Evolutionary conservation across 2,329 filamentous ascomycete species (phyloP).

Genomic region (Fusarium ramigenum): DNA sequence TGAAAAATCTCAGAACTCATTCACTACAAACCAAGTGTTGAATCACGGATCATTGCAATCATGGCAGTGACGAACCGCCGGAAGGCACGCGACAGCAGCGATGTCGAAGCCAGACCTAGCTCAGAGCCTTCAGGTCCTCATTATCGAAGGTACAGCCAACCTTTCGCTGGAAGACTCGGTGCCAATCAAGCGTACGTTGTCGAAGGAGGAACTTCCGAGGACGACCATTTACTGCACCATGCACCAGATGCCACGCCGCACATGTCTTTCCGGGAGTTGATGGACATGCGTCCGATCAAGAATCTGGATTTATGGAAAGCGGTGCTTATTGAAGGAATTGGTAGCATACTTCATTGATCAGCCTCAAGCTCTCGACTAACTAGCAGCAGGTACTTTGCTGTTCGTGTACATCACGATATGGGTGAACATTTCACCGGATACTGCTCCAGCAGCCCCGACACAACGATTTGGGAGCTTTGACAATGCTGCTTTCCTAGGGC

Average conservation of each 20-base stretch:
- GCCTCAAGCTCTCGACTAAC: background rate
- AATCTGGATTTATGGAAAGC: constrained; percentile 52
- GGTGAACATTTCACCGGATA: constrained; percentile 18
- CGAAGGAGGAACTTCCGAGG: background rate
- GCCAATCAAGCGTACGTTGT: constrained; percentile 30
- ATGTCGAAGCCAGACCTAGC: constrained; percentile 3
- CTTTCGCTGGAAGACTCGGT: constrained; percentile 34
- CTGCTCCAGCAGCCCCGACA: constrained; percentile 18
- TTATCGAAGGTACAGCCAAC: constrained; percentile 23
- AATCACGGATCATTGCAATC: background rate
- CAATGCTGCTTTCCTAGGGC: constrained; percentile 43
- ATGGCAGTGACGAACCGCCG: background rate
- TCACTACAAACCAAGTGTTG: fast-evolving
- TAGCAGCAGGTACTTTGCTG: constrained; percentile 25
- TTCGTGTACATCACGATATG: constrained; percentile 38
- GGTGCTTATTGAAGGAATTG: constrained; percentile 51
- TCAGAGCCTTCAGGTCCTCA: background rate
- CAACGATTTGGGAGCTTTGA: constrained; percentile 33
- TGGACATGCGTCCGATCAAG: constrained; percentile 48
- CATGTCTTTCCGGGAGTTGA: constrained; percentile 48
- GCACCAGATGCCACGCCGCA: constrained; percentile 54
- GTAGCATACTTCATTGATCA: background rate
- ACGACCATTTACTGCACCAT: constrained; percentile 38
- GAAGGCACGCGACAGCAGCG: background rate
- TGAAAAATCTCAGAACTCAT: fast-evolving